phyloP scores from a whole-genome alignment of 163 green algal species.

The Coccomyxa subellipsoidea region DNA sequence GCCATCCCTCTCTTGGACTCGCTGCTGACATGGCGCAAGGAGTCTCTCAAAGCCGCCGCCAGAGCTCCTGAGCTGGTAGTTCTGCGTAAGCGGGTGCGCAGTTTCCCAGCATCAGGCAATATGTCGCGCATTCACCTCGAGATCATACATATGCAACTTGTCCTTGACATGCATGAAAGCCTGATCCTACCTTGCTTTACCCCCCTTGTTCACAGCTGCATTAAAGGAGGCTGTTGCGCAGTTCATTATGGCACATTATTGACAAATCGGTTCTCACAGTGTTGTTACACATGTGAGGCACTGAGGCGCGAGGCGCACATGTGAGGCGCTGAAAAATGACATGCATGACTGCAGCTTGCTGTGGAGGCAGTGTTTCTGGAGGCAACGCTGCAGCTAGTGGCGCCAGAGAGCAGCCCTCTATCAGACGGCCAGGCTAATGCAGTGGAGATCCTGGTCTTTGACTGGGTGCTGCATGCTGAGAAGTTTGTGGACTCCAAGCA shows the following conservation, averaged over 20 bases:
- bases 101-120: no score
- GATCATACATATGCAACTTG: no score
- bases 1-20: constrained; percentile 30
- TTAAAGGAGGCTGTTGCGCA: no score
- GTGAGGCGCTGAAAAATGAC: no score
- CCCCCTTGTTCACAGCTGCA: no score
- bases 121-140: no score
- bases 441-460: constrained; percentile 55
- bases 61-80: constrained; percentile 21
- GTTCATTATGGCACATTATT: no score
- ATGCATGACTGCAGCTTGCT: constrained; percentile 54
- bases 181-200: no score
- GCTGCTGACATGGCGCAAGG: constrained; percentile 43
- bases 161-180: no score
- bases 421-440: constrained; percentile 27
- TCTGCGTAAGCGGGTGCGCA: constrained; percentile 20
- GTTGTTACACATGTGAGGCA: no score
- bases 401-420: constrained; percentile 16
- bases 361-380: constrained; percentile 76
- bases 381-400: constrained; percentile 47
- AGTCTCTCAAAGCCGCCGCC: constrained; percentile 20
- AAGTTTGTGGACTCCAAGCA: constrained; percentile 36
- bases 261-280: no score
- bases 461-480: constrained; percentile 53
- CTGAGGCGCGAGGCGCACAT: no score